Evolutionary conservation across 345 rosid genomes (phyloP), one percentile per base, ranked within the genome.

Genomic region (Carallia pectinifolia): DNA sequence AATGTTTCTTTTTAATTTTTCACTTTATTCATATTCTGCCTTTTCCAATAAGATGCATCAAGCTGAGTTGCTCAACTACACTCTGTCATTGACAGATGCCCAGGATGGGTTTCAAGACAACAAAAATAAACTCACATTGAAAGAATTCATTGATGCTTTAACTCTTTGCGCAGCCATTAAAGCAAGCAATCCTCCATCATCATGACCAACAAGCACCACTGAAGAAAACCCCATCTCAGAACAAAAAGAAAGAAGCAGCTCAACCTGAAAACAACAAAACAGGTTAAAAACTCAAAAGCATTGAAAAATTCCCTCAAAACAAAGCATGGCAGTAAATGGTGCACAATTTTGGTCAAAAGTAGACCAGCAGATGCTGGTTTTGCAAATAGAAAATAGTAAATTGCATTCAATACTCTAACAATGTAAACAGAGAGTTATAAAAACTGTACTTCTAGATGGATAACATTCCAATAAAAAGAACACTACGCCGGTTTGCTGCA

Each of bases 161-260:
- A 89, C 80, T 71, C 81, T 90, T 72, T 87, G 84, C 47, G 88
- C 91, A 70, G 95, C 95, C 83, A 82, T 94, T 69, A 94, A 65
- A 76, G 91, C 94, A 82, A 94, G 90, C 80, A 91, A 78, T 72
- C 98, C 98, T 65, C 98, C 98, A 81, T 94, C 98, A 76, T 90
- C 98, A 60, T 94, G 98, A 68, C 98, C 98, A 66, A 94, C 89
- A 64, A 94, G 87, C 65, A 89, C 89, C 70, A 94, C 92, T 1
- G 98, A 89, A 73, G 91, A 80, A 86, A 94, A 90, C 33, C 97
- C 88, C 95, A 94, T 90, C 84, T 88, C 97, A 16, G 81, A 80
- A 74, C 98, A 94, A 79, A 94, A 94, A 64, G 89, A 83, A 76
- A 94, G 91, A 78, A 94, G 97, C 82, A 94, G 77, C 64, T 94